Base-by-base conservation (phyloP, 345 rosid species). In the Turnera subulata region DNA sequence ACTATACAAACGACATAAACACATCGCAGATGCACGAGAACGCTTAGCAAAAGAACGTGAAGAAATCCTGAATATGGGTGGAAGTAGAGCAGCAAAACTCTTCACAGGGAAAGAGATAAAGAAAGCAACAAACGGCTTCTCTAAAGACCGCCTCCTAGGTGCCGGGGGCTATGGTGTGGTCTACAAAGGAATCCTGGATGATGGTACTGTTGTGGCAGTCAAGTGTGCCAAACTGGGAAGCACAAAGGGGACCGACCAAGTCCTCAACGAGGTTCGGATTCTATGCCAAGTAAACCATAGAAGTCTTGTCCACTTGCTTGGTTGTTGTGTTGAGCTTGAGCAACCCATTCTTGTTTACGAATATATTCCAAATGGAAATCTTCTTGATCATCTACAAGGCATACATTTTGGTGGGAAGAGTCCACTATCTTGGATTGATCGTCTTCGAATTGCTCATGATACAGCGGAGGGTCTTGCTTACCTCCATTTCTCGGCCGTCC, bases 101-200 rank as follows among this genome's bases (percentile, higher is more conserved):
- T 81, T 73, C 51, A 60, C 54, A 0, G 73, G 78, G 1, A 81
- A 62, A 58, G 74, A 76, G 32, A 69, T 82, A 15, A 68, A 60
- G 65, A 73, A 67, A 56, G 84, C 76, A 10, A 82, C 82, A 1
- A 53, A 49, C 69, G 73, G 65, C 63, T 78, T 82, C 56, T 71
- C 86, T 11, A 56, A 51, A 29, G 81, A 71, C 58, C 52, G 76
- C 12, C 72, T 78, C 15, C 60, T 82, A 0, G 84, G 83, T 1
- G 37, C 57, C 4, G 86, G 86, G 1, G 86, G 83, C 38, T 82
- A 62, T n/a, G 86, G 84, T 13, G 86, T 73, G 11, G 86, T 78
- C 25, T 82, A n/a, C n/a, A n/a, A n/a, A n/a, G n/a, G n/a, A n/a
- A n/a, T n/a, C n/a, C n/a, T n/a, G n/a, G n/a, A n/a, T 6, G 86